Conservation (phyloP, 352 stramenopile genomes). For the Thraustotheca clavata region DNA sequence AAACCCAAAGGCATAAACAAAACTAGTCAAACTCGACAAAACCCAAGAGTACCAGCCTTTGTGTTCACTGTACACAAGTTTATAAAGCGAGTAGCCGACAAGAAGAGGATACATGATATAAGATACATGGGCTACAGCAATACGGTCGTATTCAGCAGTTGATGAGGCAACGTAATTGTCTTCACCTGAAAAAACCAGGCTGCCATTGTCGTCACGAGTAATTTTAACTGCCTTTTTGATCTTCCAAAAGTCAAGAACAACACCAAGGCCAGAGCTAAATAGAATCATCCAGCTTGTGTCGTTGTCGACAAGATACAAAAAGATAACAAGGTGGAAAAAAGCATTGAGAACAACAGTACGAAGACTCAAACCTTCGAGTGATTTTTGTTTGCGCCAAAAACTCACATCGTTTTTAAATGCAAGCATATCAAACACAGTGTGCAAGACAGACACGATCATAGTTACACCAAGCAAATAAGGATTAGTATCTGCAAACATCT, state of each 20-base stretch:
- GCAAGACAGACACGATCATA: conserved; percentile 91
- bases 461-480: conserved; percentile 94
- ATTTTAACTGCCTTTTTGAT: conserved; percentile 90
- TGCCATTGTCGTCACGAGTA: conserved; percentile 68
- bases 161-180: conserved; percentile 77
- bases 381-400: conserved; percentile 98
- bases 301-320: conserved; percentile 97
- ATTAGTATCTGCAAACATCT: conserved; percentile 97
- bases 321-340: conserved; percentile 96
- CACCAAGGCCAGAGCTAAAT: conserved; percentile 60
- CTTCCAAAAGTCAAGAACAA: conserved; percentile 90
- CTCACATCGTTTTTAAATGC: conserved; percentile 99
- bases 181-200: conserved; percentile 68
- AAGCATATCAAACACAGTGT: conserved; percentile 98
- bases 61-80: conserved; percentile 90
- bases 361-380: conserved; percentile 91
- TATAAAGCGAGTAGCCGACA: conserved; percentile 91
- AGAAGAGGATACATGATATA: conserved; percentile 86
- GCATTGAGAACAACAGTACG: conserved; percentile 93
- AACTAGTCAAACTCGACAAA: conserved; percentile 93
- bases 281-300: conserved; percentile 96
- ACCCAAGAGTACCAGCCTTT: conserved; percentile 97
- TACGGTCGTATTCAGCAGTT: conserved; percentile 75
- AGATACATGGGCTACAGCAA: conserved; percentile 73
- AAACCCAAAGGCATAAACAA: conserved; percentile 98